phyloP scores from a whole-genome alignment of 352 stramenopile genomes.

The Phytopythium delawarense region DNA sequence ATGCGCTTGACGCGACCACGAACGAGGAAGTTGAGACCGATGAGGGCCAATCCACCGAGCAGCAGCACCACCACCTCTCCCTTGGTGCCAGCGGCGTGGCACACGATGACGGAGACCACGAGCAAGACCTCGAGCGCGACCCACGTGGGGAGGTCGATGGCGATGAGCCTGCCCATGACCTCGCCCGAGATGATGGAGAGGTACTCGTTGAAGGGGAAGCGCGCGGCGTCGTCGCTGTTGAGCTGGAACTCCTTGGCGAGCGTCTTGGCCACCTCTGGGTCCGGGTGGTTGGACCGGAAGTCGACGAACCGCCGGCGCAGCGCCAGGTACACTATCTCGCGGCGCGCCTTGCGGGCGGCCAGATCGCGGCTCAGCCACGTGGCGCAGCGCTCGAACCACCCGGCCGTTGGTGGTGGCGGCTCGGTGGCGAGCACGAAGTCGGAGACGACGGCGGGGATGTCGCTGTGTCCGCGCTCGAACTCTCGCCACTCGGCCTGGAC shows the following conservation, averaged over 20 bases:
- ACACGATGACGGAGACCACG: constrained; percentile 38
- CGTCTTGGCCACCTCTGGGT: constrained; percentile 26
- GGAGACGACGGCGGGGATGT: constrained; percentile 53
- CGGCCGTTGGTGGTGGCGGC: constrained; percentile 11
- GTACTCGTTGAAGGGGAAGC: constrained; percentile 79
- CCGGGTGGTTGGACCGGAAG: constrained; percentile 65
- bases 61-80: constrained; percentile 47
- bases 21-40: constrained; percentile 45
- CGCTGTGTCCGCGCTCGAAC: constrained; percentile 52
- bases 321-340: constrained; percentile 63
- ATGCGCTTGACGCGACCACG: constrained; percentile 47
- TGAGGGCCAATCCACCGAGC: constrained; percentile 28
- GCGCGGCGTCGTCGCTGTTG: constrained; percentile 25
- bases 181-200: constrained; percentile 72
- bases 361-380: constrained; percentile 27
- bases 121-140: constrained; percentile 52
- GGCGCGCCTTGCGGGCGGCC: constrained; percentile 31
- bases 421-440: constrained; percentile 59
- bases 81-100: constrained; percentile 27
- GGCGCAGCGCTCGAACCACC: constrained; percentile 21
- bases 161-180: constrained; percentile 65
- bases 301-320: constrained; percentile 65
- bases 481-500: constrained; percentile 70
- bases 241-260: constrained; percentile 68
- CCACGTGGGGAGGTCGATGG: constrained; percentile 72